Base-by-base conservation (phyloP, 257 asterid genomes). In the Solanum etuberosum region DNA sequence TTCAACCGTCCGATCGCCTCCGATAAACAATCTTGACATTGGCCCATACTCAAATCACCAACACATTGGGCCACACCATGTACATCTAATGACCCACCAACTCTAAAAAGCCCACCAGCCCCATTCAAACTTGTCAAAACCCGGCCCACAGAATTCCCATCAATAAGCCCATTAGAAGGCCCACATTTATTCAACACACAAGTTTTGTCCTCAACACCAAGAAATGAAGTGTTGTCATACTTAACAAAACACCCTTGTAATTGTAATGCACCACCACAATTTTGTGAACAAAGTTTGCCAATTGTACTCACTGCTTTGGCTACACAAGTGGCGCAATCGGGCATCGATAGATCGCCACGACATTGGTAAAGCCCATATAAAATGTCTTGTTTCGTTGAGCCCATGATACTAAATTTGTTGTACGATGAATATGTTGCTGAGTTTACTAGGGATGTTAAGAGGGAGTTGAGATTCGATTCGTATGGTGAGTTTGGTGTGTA, bases 21-120 rank as follows among this genome's bases (percentile, higher is more conserved):
- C 89, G 95, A 73, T 82, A 95, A 38, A 57, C 99, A 97, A 72
- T 94, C 98, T 92, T 95, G 98, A 32, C 99, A 97, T 92, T 95
- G 94, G 38, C 93, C 98, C 71, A 2, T 42, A 83, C 96, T 95
- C 93, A 97, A 86, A 85, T 97, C 99, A 74, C 99, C 99, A 1
- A 94, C 96, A 76, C 99, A 97, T 90, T 97, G 98, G 88, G 98
- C 98, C 93, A 94, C 93, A 61, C 99, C 99, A 87, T 92, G 93
- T 9, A 93, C 94, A 43, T 92, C 96, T 92, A 88, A 91, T 6
- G 98, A 87, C 73, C 98, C 99, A 6, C 98, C 98, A 0, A 93
- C 93, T 25, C 98, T 88, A 29, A 90, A 94, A 27, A 93, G 65
- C 84, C 98, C 99, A 8, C 96, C 93, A 12, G 94, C 96, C 42